Percentiles rank a stretch among this genome's conserved stretches.
phyloP scores from a whole-genome alignment of 2,329 filamentous ascomycete species.

The Exophiala sp. region DNA sequence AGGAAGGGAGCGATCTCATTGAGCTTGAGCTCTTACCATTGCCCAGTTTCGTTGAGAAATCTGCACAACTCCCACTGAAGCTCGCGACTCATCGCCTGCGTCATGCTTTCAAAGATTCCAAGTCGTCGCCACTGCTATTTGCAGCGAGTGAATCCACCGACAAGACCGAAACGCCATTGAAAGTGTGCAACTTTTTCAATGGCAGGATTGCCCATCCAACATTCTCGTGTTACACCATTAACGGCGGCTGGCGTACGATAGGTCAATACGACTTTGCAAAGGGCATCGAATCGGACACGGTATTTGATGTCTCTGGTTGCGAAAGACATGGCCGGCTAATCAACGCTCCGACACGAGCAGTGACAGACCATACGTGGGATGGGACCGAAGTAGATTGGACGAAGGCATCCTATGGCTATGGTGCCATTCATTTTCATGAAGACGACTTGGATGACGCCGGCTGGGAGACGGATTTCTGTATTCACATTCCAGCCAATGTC shows the following conservation, averaged over 20 bases:
- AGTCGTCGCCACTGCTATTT: neutral
- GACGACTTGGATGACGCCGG: constrained; percentile 39
- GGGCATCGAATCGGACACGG: constrained; percentile 20
- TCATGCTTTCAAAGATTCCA: too few species aligned
- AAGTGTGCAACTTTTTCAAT: constrained; percentile 9
- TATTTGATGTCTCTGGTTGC: constrained; percentile 30
- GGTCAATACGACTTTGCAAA: constrained; percentile 14
- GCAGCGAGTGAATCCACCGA: neutral
- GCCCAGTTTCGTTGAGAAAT: too few species aligned
- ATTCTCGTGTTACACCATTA: neutral
- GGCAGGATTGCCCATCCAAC: constrained; percentile 9
- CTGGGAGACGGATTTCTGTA: constrained; percentile 34
- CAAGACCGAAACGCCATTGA: neutral
- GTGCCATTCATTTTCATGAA: constrained; percentile 41
- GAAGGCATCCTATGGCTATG: constrained; percentile 34
- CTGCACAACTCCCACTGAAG: too few species aligned
- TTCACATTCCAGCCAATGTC: constrained; percentile 27
- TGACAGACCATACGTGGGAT: constrained; percentile 36
- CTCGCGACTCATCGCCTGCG: too few species aligned
- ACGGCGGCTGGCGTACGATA: neutral
- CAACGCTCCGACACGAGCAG: constrained; percentile 35
- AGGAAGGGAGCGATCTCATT: neutral
- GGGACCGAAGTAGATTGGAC: constrained; percentile 34
- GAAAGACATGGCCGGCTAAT: constrained; percentile 30
- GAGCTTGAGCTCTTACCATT: neutral